Base-by-base conservation (phyloP, 163 green algal genomes). In the Chloromonas sp. region DNA sequence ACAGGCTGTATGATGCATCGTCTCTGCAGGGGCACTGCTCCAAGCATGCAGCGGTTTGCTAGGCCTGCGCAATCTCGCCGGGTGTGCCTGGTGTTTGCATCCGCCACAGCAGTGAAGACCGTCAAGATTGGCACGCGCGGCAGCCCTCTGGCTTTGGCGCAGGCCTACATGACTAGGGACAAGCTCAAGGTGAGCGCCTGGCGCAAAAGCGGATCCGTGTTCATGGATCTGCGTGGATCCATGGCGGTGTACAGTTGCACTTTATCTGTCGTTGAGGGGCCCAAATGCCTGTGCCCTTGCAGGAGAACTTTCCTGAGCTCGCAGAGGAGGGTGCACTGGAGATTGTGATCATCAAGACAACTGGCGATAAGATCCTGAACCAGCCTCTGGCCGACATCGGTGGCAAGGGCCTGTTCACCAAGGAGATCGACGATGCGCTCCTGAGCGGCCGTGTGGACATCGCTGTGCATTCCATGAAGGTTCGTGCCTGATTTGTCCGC, bases 401-500 rank as follows among this genome's bases (percentile, higher is more conserved):
- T 79, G 97, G 97, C 85, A 99, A 99, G 93, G 97, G 97, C 3
- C 95, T 99, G 14, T 99, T 99, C 93, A 99, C 97, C 60, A 98
- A 98, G 88, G 97, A 99, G 91, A 98, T 99, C 87, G 97, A 99
- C 82, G 97, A 98, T 66, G 97, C 97, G 1, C 93, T 99, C 81
- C 90, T 99, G 14, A 92, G 96, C 74, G 94, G 94, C 60, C 92
- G 94, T 82, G 95, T 99, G 60, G 97, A 99, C 92, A 99, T 99
- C 82, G 97, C 96, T 5, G 97, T 99, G 78, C 97, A 99, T 92
- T 99, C 96, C 78, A 99, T 99, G 97, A 99, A 99, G 94, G 95
- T 95, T 60, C 36, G 85, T 0, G 58, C 2, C 60, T 79, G 81
- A 2, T 80, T 8, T 80, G 81, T 61, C 2, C 66, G 57, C 1